Evolutionary conservation across 129 eudicot genomes (phyloP).

Genomic region (Pittosporum tobira): DNA sequence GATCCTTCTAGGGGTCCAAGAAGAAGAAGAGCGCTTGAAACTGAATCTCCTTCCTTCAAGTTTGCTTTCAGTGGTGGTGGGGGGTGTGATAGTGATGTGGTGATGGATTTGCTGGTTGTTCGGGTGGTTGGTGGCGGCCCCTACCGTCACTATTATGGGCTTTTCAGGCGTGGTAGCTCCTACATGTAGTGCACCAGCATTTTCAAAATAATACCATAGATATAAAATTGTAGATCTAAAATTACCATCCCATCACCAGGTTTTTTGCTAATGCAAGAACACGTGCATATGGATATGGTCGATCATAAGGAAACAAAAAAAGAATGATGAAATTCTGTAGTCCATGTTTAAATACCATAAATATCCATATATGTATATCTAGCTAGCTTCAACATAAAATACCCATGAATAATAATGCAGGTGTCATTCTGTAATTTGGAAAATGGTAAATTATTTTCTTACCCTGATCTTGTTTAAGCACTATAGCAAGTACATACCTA

Average conservation of each 20-base stretch:
- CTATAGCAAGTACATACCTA: too few species aligned
- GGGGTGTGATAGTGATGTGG: conserved; percentile 44
- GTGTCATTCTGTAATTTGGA: too few species aligned
- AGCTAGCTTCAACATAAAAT: too few species aligned
- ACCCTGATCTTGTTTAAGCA: too few species aligned
- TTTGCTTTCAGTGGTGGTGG: conserved; percentile 35
- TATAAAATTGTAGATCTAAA: neutral
- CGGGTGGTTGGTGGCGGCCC: conserved; percentile 18
- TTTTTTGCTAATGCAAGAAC: conserved; percentile 23
- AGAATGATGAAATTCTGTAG: too few species aligned
- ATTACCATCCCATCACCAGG: conserved; percentile 12
- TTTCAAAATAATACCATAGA: conserved; percentile 12
- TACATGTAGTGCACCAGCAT: conserved; percentile 23
- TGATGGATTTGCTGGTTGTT: conserved; percentile 38
- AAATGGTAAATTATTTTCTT: too few species aligned
- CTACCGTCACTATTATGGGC: conserved; percentile 25
- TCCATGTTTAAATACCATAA: too few species aligned
- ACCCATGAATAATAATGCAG: too few species aligned
- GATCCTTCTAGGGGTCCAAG: conserved; percentile 61
- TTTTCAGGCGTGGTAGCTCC: conserved; percentile 40
- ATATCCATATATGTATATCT: too few species aligned
- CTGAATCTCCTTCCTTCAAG: conserved; percentile 34
- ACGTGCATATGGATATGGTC: conserved; percentile 38
- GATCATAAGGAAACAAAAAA: too few species aligned
- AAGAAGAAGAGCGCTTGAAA: conserved; percentile 39